Evolutionary conservation across 2,329 filamentous ascomycete genomes (phyloP).

Genomic region (Hypomyces rosellus): DNA sequence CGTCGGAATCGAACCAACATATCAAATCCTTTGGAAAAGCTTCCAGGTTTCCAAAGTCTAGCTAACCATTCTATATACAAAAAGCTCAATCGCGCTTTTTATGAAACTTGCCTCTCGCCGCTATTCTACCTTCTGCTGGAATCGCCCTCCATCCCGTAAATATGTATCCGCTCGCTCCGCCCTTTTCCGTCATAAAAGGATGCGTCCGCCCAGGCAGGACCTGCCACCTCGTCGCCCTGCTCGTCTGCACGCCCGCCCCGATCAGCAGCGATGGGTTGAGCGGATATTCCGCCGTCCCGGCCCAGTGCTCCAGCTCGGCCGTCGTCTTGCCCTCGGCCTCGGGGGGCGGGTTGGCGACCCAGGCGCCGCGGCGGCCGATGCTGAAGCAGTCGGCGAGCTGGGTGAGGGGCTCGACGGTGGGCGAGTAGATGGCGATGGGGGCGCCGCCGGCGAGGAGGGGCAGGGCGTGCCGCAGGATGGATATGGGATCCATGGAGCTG

Average conservation of each 20-base stretch:
- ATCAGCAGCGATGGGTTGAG: constrained; percentile 81
- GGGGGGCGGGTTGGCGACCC: constrained; percentile 48
- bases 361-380: constrained; percentile 71
- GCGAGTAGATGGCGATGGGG: constrained; percentile 78
- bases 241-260: constrained; percentile 73
- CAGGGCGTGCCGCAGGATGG: constrained; percentile 66
- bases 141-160: constrained; percentile 78
- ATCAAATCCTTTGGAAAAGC: too few species aligned
- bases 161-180: constrained; percentile 84
- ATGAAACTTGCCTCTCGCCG: constrained; percentile 75
- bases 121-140: constrained; percentile 71
- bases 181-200: constrained; percentile 83
- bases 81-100: constrained; percentile 39
- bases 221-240: constrained; percentile 75
- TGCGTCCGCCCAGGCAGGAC: constrained; percentile 88
- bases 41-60: too few species aligned
- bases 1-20: too few species aligned
- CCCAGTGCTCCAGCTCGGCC: constrained; percentile 50
- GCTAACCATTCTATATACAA: too few species aligned
- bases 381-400: constrained; percentile 78
- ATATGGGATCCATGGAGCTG: constrained; percentile 72
- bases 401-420: constrained; percentile 71
- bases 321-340: constrained; percentile 38
- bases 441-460: constrained; percentile 79
- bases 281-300: constrained; percentile 68